These are phyloP conservation scores for Blepharisma japonicum DNA, from an alignment of 73 alveolate genomes.

Conservation along the genomic window DNA sequence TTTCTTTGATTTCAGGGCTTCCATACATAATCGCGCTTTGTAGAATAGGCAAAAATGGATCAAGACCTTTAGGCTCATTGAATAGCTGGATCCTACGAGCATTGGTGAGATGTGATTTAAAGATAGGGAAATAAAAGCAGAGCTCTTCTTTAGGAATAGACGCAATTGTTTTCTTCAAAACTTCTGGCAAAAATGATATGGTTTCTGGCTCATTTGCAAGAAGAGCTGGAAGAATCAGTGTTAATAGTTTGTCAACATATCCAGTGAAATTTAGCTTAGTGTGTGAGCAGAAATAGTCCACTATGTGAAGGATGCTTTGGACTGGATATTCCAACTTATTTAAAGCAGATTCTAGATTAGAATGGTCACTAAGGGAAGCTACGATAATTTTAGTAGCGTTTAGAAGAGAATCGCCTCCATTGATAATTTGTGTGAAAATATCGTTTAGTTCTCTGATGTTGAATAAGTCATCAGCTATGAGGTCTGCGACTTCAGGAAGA, in stretches of 20 bases:
- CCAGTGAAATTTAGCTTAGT: background rate
- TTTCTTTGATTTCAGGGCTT: constrained; percentile 3
- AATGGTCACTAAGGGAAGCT: background rate
- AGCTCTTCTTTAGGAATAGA: constrained; percentile 8
- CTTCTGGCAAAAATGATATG: constrained; percentile 3
- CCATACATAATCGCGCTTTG: constrained; percentile 30
- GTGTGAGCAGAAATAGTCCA: constrained; percentile 24
- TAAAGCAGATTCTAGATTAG: background rate
- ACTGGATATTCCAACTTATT: background rate
- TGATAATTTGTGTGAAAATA: background rate
- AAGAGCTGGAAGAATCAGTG: background rate
- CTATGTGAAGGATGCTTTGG: background rate
- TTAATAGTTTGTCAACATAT: background rate
- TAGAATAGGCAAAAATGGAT: constrained; percentile 18
- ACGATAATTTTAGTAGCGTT: background rate
- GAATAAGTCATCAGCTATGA: background rate
- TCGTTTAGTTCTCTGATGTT: background rate
- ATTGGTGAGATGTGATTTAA: background rate
- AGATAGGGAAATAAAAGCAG: background rate
- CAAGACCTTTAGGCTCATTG: constrained; percentile 30
- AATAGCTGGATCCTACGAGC: background rate
- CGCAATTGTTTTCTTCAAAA: background rate
- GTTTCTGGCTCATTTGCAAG: background rate
- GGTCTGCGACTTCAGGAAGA: background rate
- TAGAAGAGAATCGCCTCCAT: background rate